Conservation (phyloP, 2,329 filamentous ascomycete genomes). For the Tolypocladium album region DNA sequence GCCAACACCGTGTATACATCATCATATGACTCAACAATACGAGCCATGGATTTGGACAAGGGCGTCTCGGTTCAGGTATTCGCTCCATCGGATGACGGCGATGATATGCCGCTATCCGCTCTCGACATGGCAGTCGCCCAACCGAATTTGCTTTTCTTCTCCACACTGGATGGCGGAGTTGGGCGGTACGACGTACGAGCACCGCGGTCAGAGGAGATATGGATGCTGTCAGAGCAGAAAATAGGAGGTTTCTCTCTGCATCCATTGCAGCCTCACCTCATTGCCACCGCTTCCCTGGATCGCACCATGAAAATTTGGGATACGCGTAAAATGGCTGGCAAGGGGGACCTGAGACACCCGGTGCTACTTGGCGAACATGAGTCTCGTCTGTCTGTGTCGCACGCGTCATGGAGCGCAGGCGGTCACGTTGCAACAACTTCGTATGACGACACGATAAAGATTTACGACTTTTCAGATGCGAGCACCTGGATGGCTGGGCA, state of each 20-base stretch:
- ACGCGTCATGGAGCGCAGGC: conserved; percentile 77
- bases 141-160: conserved; percentile 71
- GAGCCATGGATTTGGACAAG: conserved; percentile 74
- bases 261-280: conserved; percentile 66
- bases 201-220: conserved; percentile 48
- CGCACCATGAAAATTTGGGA: conserved; percentile 91
- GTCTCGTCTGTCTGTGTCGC: conserved; percentile 77
- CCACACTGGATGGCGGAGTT: conserved; percentile 71
- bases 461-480: conserved; percentile 66
- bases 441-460: conserved; percentile 92
- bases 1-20: conserved; percentile 68
- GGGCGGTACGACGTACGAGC: conserved; percentile 71
- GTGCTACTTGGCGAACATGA: conserved; percentile 69
- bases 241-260: conserved; percentile 89
- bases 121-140: conserved; percentile 67
- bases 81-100: conserved; percentile 56
- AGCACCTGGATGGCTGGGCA: conserved; percentile 47
- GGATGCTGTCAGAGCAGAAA: conserved; percentile 78
- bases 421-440: conserved; percentile 85
- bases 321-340: conserved; percentile 63
- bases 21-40: conserved; percentile 88
- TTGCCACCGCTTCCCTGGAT: conserved; percentile 85
- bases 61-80: conserved; percentile 73
- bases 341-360: conserved; percentile 49
- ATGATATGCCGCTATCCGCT: conserved; percentile 72